Base-by-base conservation (phyloP, 805 yeast species). In the Lachancea cidri region DNA sequence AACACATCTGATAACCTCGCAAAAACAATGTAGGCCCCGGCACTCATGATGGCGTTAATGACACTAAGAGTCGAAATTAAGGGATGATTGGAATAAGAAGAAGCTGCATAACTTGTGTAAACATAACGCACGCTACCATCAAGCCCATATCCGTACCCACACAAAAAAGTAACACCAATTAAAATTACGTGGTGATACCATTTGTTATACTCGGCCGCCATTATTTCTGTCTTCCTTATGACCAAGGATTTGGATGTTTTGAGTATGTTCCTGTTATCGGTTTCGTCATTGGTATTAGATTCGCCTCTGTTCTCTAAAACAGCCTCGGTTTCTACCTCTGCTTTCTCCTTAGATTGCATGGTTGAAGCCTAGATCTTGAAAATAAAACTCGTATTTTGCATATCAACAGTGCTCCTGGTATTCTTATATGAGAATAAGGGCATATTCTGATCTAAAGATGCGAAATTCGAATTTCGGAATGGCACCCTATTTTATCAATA, bases 1-100 rank as follows among this genome's bases (percentile, higher is more conserved):
- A 74, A 77, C 9, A 67, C 61, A 55, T 78, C 81, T 9, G 79
- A 70, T 36, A 77, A 60, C 47, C 82, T 64, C 4, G 83, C 81
- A 47, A 68, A 77, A 7, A 74, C 62, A 6, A 77, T 72, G 52
- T 77, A 81, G 8, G 79, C 68, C 4, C 76, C 82, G 20, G 82
- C 81, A 31, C 74, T 77, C 25, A 74, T 70, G 22, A 76, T 79
- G 15, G 72, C 64, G 44, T 69, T 67, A 43, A 77, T 73, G 29
- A 73, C 79, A 20, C 67, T 64, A 35, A 77, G 70, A 1, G 82
- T 74, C 3, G 82, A 64, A 29, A 70, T 51, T 36, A 76, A 59
- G 7, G 82, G 71, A 54, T 77, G 82, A 27, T 63, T 57, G 4
- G 61, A 32, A 56, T 72, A 77, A 13, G 76, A 67, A 15, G 66